These are phyloP conservation scores for Malassezia arunalokei DNA, from an alignment of 1,284 basidiomycete species.

Conservation along the genomic window DNA sequence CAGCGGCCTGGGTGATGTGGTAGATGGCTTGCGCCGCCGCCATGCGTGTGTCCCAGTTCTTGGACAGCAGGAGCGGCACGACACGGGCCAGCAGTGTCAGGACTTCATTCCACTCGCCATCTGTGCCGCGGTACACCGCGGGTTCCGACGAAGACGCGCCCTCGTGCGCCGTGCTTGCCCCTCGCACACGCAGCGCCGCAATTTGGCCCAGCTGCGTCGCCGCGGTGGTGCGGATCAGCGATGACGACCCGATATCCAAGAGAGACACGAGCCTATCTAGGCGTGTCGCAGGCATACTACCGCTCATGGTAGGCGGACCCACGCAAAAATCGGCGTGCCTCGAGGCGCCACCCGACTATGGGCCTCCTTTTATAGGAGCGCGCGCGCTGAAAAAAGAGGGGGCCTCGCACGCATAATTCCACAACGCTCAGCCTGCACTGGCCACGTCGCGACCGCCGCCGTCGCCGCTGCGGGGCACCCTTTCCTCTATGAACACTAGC, in stretches of 20 bases:
- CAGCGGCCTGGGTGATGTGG: constrained; percentile 69
- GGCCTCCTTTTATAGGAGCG: too few species aligned
- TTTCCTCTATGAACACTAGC: constrained; percentile 11
- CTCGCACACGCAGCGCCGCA: constrained; percentile 53
- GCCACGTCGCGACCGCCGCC: not conserved
- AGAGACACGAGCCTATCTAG: constrained; percentile 82
- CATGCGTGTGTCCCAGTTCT: constrained; percentile 70
- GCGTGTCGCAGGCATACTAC: constrained; percentile 26
- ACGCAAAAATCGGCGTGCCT: too few species aligned
- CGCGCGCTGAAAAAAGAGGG: not conserved
- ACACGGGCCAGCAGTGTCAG: constrained; percentile 53
- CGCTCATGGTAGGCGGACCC: not conserved
- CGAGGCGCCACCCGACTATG: too few species aligned
- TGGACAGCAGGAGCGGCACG: constrained; percentile 73
- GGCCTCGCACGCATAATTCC: not conserved
- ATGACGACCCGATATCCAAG: constrained; percentile 76
- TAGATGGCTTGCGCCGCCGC: constrained; percentile 73
- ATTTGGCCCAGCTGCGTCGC: constrained; percentile 84
- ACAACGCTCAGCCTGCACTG: not conserved
- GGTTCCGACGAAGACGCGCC: not conserved
- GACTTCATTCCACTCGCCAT: constrained; percentile 60
- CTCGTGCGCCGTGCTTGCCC: constrained; percentile 21
- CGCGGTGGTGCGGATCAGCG: constrained; percentile 71
- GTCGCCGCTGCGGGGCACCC: not conserved
- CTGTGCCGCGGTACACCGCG: constrained; percentile 47